Evolutionary conservation across 2,329 filamentous ascomycete species (phyloP).

Genomic region (Cytospora chrysosperma): DNA sequence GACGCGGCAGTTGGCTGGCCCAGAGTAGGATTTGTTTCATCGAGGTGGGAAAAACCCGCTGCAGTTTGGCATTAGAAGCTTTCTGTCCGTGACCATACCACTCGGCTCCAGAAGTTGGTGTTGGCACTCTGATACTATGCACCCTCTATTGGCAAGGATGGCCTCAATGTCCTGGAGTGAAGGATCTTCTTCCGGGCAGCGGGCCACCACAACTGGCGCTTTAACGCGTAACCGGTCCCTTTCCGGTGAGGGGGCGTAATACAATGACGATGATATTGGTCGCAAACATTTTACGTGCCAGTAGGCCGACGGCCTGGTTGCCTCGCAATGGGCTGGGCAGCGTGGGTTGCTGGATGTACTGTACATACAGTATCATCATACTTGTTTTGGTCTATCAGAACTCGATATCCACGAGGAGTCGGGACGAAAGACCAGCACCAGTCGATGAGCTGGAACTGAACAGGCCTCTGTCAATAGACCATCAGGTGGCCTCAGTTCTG

Average conservation of each 20-base stretch:
- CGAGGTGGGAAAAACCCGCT: not conserved
- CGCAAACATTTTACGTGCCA: constrained; percentile 2
- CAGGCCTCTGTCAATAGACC: not conserved
- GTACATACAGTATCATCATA: not conserved
- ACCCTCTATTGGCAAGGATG: not conserved
- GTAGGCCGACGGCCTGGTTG: not conserved
- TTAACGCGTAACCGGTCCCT: constrained; percentile 21
- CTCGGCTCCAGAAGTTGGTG: not conserved
- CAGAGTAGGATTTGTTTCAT: not conserved
- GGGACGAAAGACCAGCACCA: not conserved
- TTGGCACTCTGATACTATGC: not conserved
- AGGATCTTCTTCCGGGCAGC: not conserved
- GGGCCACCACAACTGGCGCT: not conserved
- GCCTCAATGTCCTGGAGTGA: not conserved
- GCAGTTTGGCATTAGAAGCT: not conserved
- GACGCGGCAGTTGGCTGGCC: constrained; percentile 13
- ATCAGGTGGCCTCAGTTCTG: not conserved
- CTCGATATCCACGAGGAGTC: not conserved
- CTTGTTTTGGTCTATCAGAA: not conserved
- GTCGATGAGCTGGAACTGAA: not conserved
- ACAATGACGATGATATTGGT: constrained; percentile 9
- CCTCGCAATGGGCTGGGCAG: not conserved
- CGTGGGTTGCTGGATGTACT: not conserved
- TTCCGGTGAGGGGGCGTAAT: constrained; percentile 6
- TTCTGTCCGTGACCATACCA: constrained; percentile 6